Evolutionary conservation across 176 grass and related monocot species (phyloP), one percentile per base, ranked within the genome.

Genomic region (Ensete ventricosum): DNA sequence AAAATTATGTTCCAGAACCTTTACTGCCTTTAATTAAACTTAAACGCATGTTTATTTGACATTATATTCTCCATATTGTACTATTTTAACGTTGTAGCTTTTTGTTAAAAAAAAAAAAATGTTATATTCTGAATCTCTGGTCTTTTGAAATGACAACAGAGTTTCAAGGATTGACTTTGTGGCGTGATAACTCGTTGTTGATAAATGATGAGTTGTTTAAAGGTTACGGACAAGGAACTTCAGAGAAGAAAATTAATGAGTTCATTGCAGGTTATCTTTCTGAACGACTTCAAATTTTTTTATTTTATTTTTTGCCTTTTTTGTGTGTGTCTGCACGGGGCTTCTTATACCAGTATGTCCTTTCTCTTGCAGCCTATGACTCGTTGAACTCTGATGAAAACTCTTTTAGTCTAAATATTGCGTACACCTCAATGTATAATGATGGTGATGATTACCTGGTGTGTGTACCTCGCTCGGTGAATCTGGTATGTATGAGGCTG

Each of bases 341-440:
- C 67, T 13, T 4, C 29, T 19, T 29, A 81, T 12, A 20, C 25
- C 24, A 77, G 51, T 48, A 80, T 79, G 68, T 12, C 1, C 9
- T 50, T 82, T 69, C 55, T 14, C 82, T 55, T 80, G 25, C 94
- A 98, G 94, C 88, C 78, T 93, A 91, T 83, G 86, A 98, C 52
- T 93, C 93, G 66, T 52, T 89, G 73, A 85, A 85, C 81, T 89
- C 90, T 20, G 85, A 82, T 74, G 87, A n/a, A 64, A 87, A 80
- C 14, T 76, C 73, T 48, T 85, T 91, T 71, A 85, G 84, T 52
- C 67, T 98, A 54, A 90, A 82, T 69, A 85, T 98, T 83, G 91
- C 84, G 90, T 93, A 89, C 85, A 98, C 93, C 84, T 98, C 94
- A 69, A 93, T 86, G 20, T 98, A 85, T 83, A 98, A 63, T 67